Conservation (phyloP, 768 basidiomycete species). For the Russula vinacea region DNA sequence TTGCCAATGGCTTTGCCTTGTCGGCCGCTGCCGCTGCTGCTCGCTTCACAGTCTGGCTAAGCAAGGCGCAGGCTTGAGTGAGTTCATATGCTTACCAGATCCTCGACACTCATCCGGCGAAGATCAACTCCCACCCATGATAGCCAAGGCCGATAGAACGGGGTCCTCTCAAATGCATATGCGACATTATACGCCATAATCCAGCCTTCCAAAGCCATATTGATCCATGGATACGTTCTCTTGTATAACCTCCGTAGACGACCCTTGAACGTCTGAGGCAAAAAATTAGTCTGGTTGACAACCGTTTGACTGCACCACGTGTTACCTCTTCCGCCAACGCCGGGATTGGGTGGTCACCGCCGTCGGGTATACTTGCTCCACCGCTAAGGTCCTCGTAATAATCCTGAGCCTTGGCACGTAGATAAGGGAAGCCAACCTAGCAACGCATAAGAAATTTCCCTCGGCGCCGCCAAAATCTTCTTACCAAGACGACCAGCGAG, state of each 20-base stretch:
- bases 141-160: constrained; percentile 90
- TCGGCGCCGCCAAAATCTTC: constrained; percentile 33
- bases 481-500: constrained; percentile 76
- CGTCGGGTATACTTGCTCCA: constrained; percentile 64
- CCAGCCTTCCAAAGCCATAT: constrained; percentile 75
- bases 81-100: constrained; percentile 54
- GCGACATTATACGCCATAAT: constrained; percentile 79
- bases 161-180: constrained; percentile 85
- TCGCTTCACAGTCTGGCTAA: constrained; percentile 30
- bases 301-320: constrained; percentile 18
- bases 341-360: constrained; percentile 43
- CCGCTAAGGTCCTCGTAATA: constrained; percentile 90
- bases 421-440: constrained; percentile 84
- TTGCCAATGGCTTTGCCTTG: constrained; percentile 31
- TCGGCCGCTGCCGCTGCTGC: constrained; percentile 30
- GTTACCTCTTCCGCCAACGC: constrained; percentile 54
- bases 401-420: constrained; percentile 85
- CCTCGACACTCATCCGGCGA: constrained; percentile 72
- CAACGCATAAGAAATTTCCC: neutral
- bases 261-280: constrained; percentile 48
- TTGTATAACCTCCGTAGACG: constrained; percentile 65
- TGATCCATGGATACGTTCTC: constrained; percentile 75
- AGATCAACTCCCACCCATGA: constrained; percentile 81
- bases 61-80: constrained; percentile 5
- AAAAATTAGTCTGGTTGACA: constrained; percentile 9